A percentile compares a stretch with the other conserved stretches of the same genome.
Evolutionary conservation across 1,284 basidiomycete species (phyloP).

Genomic region (Veloporphyrellus conicus): DNA sequence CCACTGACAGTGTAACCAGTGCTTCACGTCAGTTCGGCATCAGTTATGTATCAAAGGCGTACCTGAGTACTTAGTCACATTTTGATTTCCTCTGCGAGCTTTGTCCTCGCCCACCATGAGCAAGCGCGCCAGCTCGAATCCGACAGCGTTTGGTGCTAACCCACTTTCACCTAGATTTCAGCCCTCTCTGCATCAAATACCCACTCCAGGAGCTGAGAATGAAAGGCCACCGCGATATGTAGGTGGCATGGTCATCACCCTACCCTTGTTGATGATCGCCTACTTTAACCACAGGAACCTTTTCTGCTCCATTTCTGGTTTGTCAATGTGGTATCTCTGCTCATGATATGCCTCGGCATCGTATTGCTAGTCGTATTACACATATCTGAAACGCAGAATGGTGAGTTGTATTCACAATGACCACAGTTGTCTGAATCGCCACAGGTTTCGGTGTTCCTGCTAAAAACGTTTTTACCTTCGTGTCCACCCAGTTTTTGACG

Average conservation of each 20-base stretch:
- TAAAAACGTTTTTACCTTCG: conserved; percentile 46
- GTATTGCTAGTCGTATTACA: conserved; percentile 44
- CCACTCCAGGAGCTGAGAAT: conserved; percentile 35
- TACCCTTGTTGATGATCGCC: background rate
- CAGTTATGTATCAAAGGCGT: background rate
- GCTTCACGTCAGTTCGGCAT: conserved; percentile 1
- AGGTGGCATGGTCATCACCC: conserved; percentile 11
- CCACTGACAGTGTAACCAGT: background rate
- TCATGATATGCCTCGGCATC: conserved; percentile 48
- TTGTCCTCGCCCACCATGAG: conserved; percentile 15
- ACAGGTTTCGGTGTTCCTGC: conserved; percentile 52
- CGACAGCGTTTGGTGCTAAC: background rate
- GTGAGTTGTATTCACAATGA: conserved; percentile 29
- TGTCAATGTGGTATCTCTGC: conserved; percentile 37
- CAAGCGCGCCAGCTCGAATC: background rate
- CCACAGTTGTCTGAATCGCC: conserved; percentile 3
- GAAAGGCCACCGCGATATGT: conserved; percentile 43
- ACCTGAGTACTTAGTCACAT: too few species aligned
- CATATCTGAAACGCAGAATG: conserved; percentile 41
- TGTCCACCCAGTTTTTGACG: conserved; percentile 52
- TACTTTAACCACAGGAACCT: conserved; percentile 40
- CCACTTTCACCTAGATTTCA: conserved; percentile 32
- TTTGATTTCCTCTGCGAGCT: too few species aligned
- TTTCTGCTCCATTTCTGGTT: conserved; percentile 41
- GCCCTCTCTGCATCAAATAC: conserved; percentile 46